Evolutionary conservation across 352 stramenopile genomes (phyloP).

Genomic region (Albugo laibachii): DNA sequence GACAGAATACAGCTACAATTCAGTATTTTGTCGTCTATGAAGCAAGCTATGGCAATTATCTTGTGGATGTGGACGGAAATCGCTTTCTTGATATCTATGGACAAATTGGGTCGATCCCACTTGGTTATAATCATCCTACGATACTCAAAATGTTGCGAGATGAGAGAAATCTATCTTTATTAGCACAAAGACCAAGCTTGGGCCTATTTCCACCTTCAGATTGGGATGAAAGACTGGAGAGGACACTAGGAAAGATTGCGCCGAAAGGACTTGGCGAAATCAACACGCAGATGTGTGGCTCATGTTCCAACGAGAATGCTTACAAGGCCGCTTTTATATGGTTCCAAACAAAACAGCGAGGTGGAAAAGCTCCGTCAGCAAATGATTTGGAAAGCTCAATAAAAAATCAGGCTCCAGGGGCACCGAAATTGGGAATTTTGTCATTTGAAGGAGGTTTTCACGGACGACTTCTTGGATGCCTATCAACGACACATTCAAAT

Average conservation of each 20-base stretch:
- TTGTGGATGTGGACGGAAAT: conserved; percentile 73
- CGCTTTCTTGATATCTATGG: conserved; percentile 68
- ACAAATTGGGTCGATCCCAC: conserved; percentile 63
- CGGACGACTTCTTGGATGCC: conserved; percentile 47
- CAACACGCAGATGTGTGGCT: conserved; percentile 77
- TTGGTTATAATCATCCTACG: conserved; percentile 75
- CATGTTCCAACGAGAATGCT: conserved; percentile 72
- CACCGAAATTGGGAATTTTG: conserved; percentile 52
- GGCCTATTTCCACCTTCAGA: conserved; percentile 54
- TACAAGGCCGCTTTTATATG: conserved; percentile 81
- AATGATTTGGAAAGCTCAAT: conserved; percentile 52
- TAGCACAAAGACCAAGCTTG: conserved; percentile 55
- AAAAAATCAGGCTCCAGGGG: conserved; percentile 40
- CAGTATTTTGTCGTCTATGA: conserved; percentile 70
- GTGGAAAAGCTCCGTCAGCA: conserved; percentile 27
- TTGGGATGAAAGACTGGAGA: conserved; percentile 48
- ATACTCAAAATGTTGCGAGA: conserved; percentile 39
- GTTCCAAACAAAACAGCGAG: conserved; percentile 52
- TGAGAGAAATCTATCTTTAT: conserved; percentile 34
- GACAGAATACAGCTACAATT: conserved; percentile 47
- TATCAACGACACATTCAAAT: conserved; percentile 74
- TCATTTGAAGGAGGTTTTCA: conserved; percentile 75
- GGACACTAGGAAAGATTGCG: conserved; percentile 33
- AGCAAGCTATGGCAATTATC: conserved; percentile 58
- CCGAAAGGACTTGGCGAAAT: conserved; percentile 35